Percentiles rank a stretch among this genome's conserved stretches.
Evolutionary conservation across 495 filamentous ascomycete genomes (phyloP).

Genomic region (Aspergillus campestris): DNA sequence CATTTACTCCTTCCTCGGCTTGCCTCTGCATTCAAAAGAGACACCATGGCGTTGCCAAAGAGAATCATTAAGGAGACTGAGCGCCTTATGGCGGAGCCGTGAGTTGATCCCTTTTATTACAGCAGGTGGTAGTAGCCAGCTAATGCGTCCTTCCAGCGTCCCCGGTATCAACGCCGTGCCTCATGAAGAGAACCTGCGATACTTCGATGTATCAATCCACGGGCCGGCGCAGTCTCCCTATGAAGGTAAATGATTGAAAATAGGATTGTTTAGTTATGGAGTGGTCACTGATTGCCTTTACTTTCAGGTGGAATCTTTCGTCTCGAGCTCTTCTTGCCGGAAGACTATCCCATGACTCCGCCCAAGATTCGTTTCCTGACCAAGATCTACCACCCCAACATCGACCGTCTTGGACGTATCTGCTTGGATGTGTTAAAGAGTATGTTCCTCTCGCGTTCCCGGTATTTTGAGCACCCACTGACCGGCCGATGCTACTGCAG

Average conservation of each 20-base stretch:
- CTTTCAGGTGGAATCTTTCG: constrained; percentile 81
- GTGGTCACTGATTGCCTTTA: constrained; percentile 12
- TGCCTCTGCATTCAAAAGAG: not conserved
- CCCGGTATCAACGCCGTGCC: constrained; percentile 94
- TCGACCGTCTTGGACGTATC: constrained; percentile 94
- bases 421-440: constrained; percentile 97
- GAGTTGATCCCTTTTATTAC: constrained; percentile 24
- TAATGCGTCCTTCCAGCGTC: constrained; percentile 48
- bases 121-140: not conserved
- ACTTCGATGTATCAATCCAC: constrained; percentile 96
- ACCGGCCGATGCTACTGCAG: constrained; percentile 35
- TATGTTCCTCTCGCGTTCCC: constrained; percentile 25
- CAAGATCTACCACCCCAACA: constrained; percentile 99
- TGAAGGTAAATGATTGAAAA: constrained; percentile 50
- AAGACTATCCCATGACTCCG: constrained; percentile 98
- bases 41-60: constrained; percentile 74
- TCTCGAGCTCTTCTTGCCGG: constrained; percentile 96
- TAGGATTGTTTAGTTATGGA: not conserved
- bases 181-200: constrained; percentile 96
- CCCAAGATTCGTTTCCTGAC: constrained; percentile 98
- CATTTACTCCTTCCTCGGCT: no score
- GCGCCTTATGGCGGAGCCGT: constrained; percentile 94
- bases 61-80: constrained; percentile 98
- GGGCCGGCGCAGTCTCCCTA: constrained; percentile 93
- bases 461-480: not conserved